Base-by-base conservation (phyloP, 2,329 filamentous ascomycete genomes). In the Sclerotinia borealis region DNA sequence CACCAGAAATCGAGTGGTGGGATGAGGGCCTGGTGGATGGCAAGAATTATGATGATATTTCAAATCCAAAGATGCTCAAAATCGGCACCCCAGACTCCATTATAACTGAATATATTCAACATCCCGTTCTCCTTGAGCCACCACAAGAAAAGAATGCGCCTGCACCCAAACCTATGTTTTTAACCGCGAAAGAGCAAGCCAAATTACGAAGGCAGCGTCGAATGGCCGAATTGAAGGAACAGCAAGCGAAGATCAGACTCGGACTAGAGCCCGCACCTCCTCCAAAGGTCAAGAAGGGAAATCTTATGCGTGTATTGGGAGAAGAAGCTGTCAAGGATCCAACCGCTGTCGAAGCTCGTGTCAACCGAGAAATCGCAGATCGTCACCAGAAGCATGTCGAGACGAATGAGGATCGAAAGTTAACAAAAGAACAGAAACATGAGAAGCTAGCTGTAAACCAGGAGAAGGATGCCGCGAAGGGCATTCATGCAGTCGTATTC, bases 1-100 rank as follows among this genome's bases (percentile, higher is more conserved):
- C 95, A 11, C 95, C 95, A 4, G 89, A 89, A 9, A 83, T 98
- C 48, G 95, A 99, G 76, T 99, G 95, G 95, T 98, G 93, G 91
- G 95, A 99, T 71, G 93, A 98, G 77, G 91, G 88, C 2, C 79
- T 98, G 22, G 82, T 96, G 19, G 83, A 89, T 59, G 91, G 89
- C 48, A 83, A 84, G 48, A 88, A 83, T 62, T 97, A 98, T 77
- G 83, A 88, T 64, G 81, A 83, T 65, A 84, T 95, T 64, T 84
- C 88, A 31, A 79, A 89, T 64, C 79, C 83, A 0, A 77, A 78
- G 19, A 86, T 84, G 49, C 79, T 95, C 65, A 95, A 93, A 75
- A 84, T 96, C 67, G 83, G 86, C 45, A 85, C 85, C 0, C 79
- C 87, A n/a, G 92, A 97, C 74, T 89, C 87, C 59, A 93, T 98